A percentile compares a stretch with the other conserved stretches of the same genome.
Conservation (phyloP, 2,329 filamentous ascomycete genomes). For the Botryotinia convoluta region DNA sequence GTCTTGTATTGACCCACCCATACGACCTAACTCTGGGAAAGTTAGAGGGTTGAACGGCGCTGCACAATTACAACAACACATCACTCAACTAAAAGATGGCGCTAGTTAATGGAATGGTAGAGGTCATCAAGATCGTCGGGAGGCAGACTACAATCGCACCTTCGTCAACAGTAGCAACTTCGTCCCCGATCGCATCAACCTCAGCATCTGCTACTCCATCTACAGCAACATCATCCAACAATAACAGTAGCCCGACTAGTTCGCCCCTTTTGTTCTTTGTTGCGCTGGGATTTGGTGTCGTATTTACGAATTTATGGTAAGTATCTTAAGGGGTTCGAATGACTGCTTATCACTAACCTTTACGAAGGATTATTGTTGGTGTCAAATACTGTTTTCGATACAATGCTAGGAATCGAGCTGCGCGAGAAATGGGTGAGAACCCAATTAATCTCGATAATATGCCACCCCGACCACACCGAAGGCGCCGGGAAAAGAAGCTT, state of each 20-base stretch:
- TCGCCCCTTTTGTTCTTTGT: constrained; percentile 89
- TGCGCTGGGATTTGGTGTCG: constrained; percentile 92
- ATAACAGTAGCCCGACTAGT: constrained; percentile 51
- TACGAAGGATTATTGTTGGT: constrained; percentile 90
- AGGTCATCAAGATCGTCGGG: constrained; percentile 31
- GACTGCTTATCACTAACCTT: constrained; percentile 31
- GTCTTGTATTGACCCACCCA: not conserved
- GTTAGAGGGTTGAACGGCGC: not conserved
- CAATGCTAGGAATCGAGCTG: constrained; percentile 84
- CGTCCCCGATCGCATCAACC: constrained; percentile 11
- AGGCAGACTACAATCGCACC: constrained; percentile 23
- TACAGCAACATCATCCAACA: constrained; percentile 27
- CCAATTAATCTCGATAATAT: constrained; percentile 85
- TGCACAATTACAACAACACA: not conserved
- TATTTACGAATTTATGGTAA: constrained; percentile 98
- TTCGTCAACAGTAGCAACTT: constrained; percentile 11
- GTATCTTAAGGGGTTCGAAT: constrained; percentile 36
- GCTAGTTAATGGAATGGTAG: constrained; percentile 31
- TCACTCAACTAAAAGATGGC: constrained; percentile 28
- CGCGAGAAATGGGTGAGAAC: constrained; percentile 76
- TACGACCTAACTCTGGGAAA: not conserved
- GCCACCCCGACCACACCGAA: constrained; percentile 73
- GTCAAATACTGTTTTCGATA: constrained; percentile 99
- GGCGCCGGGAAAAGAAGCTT: constrained; percentile 92
- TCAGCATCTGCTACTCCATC: constrained; percentile 20